phyloP scores from a whole-genome alignment of 2,329 filamentous ascomycete species.

The Didymella segeticola region DNA sequence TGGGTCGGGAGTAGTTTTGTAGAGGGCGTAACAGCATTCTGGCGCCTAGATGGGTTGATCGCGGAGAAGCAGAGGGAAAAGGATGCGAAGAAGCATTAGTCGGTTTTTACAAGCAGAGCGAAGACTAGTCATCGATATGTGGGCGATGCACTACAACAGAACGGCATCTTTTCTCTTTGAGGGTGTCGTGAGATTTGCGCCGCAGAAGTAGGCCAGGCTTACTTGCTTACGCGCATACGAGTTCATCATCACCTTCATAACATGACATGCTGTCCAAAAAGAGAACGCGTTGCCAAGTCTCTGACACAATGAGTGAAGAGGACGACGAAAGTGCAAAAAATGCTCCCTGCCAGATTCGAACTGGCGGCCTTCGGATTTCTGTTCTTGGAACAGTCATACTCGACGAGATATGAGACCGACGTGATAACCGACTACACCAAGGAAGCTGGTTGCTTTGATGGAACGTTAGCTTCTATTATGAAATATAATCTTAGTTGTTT shows the following conservation, averaged over 20 bases:
- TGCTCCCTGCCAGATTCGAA: conserved; percentile 38
- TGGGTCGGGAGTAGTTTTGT: conserved; percentile 62
- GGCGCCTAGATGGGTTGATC: conserved; percentile 46
- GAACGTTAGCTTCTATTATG: too few relatives aligned
- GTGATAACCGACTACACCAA: conserved; percentile 43
- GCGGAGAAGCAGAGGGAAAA: conserved; percentile 35
- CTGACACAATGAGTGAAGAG: not conserved
- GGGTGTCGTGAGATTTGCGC: too few relatives aligned
- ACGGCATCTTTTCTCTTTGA: too few relatives aligned
- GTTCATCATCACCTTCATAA: too few relatives aligned
- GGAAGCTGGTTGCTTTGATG: conserved; percentile 22
- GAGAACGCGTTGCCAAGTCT: too few relatives aligned
- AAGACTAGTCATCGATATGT: not conserved
- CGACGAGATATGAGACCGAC: conserved; percentile 36
- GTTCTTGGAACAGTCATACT: conserved; percentile 32
- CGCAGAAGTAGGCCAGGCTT: too few relatives aligned
- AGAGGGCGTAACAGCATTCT: conserved; percentile 59
- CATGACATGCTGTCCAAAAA: too few relatives aligned
- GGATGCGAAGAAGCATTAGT: conserved; percentile 44
- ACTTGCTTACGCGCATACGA: too few relatives aligned
- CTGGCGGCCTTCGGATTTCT: conserved; percentile 40
- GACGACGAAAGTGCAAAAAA: not conserved
- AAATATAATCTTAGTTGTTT: too few relatives aligned
- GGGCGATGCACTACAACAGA: too few relatives aligned
- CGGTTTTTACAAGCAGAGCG: not conserved